A percentile compares a stretch with the other conserved stretches of the same genome.
These are phyloP conservation scores for Ganoderma meredithae DNA, from an alignment of 1,284 basidiomycete genomes.

Conservation along the genomic window DNA sequence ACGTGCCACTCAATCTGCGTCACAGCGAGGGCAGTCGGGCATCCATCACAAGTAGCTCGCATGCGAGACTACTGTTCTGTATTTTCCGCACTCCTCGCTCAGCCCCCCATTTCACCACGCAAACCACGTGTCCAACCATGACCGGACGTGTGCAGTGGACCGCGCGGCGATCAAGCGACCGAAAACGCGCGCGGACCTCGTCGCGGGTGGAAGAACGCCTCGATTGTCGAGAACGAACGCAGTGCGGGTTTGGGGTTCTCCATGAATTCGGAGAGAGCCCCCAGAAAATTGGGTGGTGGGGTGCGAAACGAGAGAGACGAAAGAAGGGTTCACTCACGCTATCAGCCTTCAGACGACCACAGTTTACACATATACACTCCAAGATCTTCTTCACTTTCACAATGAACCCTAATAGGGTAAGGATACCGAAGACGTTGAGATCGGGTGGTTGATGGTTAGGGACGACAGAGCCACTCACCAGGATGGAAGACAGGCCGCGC, in stretches of 20 bases:
- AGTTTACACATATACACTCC: slow-evolving; percentile 98
- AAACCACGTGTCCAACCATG: slow-evolving; percentile 81
- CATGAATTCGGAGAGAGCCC: slow-evolving; percentile 88
- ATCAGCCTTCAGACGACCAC: slow-evolving; percentile 97
- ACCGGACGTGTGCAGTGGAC: slow-evolving; percentile 69
- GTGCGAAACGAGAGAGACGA: slow-evolving; percentile 87
- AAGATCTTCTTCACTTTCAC: slow-evolving; percentile 99
- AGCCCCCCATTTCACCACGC: slow-evolving; percentile 93
- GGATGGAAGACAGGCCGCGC: slow-evolving; percentile 97
- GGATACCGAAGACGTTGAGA: neutral
- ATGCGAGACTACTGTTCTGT: slow-evolving; percentile 43
- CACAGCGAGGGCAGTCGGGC: slow-evolving; percentile 56
- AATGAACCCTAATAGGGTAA: slow-evolving; percentile 79
- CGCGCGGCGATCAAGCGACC: slow-evolving; percentile 90
- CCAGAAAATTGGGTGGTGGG: slow-evolving; percentile 93
- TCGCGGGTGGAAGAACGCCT: slow-evolving; percentile 80
- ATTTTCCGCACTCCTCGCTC: slow-evolving; percentile 87
- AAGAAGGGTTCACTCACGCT: slow-evolving; percentile 83
- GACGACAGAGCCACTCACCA: slow-evolving; percentile 60
- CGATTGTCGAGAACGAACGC: slow-evolving; percentile 76
- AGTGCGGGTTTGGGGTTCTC: slow-evolving; percentile 91
- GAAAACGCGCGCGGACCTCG: slow-evolving; percentile 79
- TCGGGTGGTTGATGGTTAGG: neutral
- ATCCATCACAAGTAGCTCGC: slow-evolving; percentile 46
- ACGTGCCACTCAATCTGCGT: slow-evolving; percentile 65